A percentile compares a stretch with the other conserved stretches of the same genome.
These are phyloP conservation scores for Bremia lactucae DNA, from an alignment of 352 stramenopile species.

Conservation along the genomic window DNA sequence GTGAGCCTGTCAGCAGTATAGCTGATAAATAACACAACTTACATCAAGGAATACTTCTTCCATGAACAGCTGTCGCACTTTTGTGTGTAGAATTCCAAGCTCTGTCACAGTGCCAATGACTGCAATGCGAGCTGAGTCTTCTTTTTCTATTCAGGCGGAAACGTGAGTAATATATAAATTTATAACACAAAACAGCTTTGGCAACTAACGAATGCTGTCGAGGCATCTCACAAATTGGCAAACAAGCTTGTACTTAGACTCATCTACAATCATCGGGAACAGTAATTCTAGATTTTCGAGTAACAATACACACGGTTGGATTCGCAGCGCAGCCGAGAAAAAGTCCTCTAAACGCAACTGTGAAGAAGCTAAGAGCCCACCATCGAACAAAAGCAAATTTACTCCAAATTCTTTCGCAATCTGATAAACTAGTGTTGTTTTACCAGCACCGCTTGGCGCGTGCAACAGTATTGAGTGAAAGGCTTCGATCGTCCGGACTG, in stretches of 20 bases:
- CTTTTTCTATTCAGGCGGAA: slow-evolving; percentile 15
- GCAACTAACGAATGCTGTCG: slow-evolving; percentile 34
- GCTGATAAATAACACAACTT: slow-evolving; percentile 5
- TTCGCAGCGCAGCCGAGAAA: slow-evolving; percentile 56
- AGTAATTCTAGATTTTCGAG: slow-evolving; percentile 69
- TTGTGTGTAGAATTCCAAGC: slow-evolving; percentile 38
- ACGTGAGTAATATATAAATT: not conserved
- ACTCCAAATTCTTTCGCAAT: slow-evolving; percentile 33
- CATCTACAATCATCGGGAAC: slow-evolving; percentile 59
- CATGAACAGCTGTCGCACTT: slow-evolving; percentile 63
- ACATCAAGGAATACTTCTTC: slow-evolving; percentile 70
- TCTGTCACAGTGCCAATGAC: slow-evolving; percentile 60
- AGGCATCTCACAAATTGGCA: slow-evolving; percentile 47
- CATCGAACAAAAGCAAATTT: slow-evolving; percentile 58
- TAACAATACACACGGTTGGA: slow-evolving; percentile 57
- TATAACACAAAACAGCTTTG: not conserved
- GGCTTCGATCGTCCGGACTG: slow-evolving; percentile 1
- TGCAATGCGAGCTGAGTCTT: slow-evolving; percentile 21
- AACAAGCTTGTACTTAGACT: slow-evolving; percentile 61
- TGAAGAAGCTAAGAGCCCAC: slow-evolving; percentile 38
- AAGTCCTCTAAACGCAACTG: slow-evolving; percentile 47
- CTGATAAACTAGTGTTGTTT: slow-evolving; percentile 55
- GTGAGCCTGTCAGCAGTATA: too few species aligned
- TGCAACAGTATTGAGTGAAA: slow-evolving; percentile 50
- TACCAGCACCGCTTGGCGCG: slow-evolving; percentile 54